Conservation (phyloP, 2,329 filamentous ascomycete species). For the Colletotrichum noveboracense region DNA sequence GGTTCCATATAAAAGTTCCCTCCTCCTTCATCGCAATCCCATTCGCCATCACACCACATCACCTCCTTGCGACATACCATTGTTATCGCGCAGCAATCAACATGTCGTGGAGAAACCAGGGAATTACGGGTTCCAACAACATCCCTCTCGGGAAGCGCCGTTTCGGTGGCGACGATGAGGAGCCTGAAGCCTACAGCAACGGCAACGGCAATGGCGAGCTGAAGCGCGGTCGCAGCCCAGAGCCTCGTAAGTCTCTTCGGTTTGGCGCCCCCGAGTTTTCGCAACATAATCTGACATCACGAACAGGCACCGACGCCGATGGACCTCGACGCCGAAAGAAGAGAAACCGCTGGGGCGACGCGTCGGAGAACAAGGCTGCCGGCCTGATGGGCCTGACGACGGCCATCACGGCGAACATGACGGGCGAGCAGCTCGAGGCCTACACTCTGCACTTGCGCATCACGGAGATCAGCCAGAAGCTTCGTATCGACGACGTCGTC, state of each 20-base stretch:
- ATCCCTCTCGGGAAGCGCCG: conserved; percentile 90
- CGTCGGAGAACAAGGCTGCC: conserved; percentile 96
- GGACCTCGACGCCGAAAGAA: conserved; percentile 92
- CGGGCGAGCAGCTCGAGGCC: conserved; percentile 95
- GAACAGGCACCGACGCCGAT: conserved; percentile 62
- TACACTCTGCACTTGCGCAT: conserved; percentile 97
- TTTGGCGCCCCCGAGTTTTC: neutral
- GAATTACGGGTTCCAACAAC: conserved; percentile 98
- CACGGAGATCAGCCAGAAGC: conserved; percentile 98
- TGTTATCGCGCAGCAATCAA: conserved; percentile 26
- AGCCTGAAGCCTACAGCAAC: conserved; percentile 29
- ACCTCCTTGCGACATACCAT: neutral
- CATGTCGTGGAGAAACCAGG: conserved; percentile 75
- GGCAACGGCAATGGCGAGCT: conserved; percentile 50
- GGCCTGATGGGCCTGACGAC: conserved; percentile 97
- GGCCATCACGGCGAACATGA: conserved; percentile 97
- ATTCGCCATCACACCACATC: neutral
- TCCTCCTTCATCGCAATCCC: neutral
- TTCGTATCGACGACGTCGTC: conserved; percentile 98
- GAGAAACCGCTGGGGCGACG: conserved; percentile 98
- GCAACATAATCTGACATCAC: conserved; percentile 32
- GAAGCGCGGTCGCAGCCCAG: conserved; percentile 93
- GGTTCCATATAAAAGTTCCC: conserved; percentile 17
- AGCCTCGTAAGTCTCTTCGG: conserved; percentile 65
- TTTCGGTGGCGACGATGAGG: conserved; percentile 71